A percentile compares a stretch with the other conserved stretches of the same genome.
phyloP scores from a whole-genome alignment of 1,139 yeast genomes.

The Hanseniaspora gamundiae region DNA sequence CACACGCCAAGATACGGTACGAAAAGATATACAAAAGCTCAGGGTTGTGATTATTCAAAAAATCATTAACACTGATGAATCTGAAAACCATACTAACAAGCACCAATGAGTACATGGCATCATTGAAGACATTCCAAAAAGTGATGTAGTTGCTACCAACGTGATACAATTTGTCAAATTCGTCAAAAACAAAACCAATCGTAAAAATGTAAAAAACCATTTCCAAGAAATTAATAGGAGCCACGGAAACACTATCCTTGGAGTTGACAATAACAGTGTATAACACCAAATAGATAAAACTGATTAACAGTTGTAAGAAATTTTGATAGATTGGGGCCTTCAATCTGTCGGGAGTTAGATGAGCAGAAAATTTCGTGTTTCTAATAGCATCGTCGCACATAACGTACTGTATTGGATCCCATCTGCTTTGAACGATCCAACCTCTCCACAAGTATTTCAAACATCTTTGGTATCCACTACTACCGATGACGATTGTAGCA shows the following conservation, averaged over 20 bases:
- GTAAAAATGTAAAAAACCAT: conserved; percentile 53
- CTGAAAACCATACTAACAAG: conserved; percentile 45
- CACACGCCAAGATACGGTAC: conserved; percentile 62
- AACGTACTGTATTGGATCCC: conserved; percentile 57
- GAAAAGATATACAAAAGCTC: conserved; percentile 42
- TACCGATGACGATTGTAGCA: conserved; percentile 61
- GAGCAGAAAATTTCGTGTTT: conserved; percentile 44
- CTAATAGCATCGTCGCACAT: conserved; percentile 44
- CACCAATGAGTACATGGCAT: conserved; percentile 48
- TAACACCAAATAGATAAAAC: conserved; percentile 49
- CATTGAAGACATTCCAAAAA: conserved; percentile 75
- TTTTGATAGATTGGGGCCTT: conserved; percentile 81
- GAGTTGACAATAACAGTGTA: conserved; percentile 57
- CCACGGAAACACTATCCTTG: conserved; percentile 24
- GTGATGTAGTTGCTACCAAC: conserved; percentile 63
- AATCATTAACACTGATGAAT: conserved; percentile 30
- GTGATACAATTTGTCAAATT: conserved; percentile 56
- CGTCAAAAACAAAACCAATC: conserved; percentile 54
- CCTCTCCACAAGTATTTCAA: conserved; percentile 89
- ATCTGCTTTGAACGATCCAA: conserved; percentile 72
- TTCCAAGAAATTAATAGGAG: conserved; percentile 37
- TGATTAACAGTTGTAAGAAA: conserved; percentile 52
- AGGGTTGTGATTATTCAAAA: conserved; percentile 13
- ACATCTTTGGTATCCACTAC: conserved; percentile 77
- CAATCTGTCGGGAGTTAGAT: conserved; percentile 72